Conservation (phyloP, 73 alveolate genomes). For the Breviolum minutum region DNA sequence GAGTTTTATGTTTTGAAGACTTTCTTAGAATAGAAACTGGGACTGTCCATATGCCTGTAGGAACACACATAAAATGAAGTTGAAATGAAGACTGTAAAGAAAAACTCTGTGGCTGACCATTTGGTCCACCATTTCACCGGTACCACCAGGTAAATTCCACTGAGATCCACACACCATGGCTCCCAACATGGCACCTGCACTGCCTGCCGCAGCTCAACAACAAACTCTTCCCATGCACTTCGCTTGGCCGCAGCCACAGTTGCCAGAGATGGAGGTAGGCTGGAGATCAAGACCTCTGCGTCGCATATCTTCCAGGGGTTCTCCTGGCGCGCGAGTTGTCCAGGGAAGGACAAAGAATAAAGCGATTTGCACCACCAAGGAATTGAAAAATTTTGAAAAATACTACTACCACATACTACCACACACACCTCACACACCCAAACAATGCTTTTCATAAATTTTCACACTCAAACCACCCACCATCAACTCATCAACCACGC, state of each 20-base stretch:
- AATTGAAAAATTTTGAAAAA: no score
- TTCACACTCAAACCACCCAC: background rate
- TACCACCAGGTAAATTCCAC: background rate
- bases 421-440: no score
- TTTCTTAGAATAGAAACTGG: no score
- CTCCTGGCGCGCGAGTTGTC: background rate
- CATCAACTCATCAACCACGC: background rate
- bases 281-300: background rate
- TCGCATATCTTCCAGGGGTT: conserved; percentile 27
- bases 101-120: background rate
- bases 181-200: conserved; percentile 35
- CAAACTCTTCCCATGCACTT: conserved; percentile 16
- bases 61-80: no score
- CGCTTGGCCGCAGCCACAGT: background rate
- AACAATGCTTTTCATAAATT: no score
- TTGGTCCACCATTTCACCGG: background rate
- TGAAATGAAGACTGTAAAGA: background rate
- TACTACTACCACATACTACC: no score
- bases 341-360: background rate
- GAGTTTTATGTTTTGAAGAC: no score
- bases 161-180: background rate
- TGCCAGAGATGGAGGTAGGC: background rate
- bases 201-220: conserved; percentile 10
- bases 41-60: no score
- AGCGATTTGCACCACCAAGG: background rate